phyloP scores from a whole-genome alignment of 345 rosid species.

The Bruguiera sexangula region DNA sequence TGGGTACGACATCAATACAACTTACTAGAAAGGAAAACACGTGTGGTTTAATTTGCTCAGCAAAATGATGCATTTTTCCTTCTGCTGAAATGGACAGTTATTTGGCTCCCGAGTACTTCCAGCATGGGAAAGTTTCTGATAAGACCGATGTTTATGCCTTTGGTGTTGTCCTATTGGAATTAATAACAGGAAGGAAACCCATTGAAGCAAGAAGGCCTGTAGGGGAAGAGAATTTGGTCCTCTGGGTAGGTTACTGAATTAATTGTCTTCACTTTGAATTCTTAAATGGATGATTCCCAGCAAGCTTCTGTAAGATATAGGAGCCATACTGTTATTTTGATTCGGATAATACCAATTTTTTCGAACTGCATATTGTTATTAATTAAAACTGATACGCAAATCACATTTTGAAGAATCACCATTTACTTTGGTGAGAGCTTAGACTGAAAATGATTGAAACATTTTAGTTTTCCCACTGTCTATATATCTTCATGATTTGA shows the following conservation, averaged over 20 bases:
- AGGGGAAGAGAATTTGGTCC: conserved; percentile 90
- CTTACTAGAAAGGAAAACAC: background rate
- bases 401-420: conserved; percentile 8
- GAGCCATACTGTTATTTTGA: conserved; percentile 12
- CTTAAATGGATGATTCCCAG: conserved; percentile 18
- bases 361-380: background rate
- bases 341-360: conserved; percentile 8
- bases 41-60: background rate
- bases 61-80: background rate
- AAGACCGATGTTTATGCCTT: conserved; percentile 95
- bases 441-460: background rate
- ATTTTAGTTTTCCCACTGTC: no score
- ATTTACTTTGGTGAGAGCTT: conserved; percentile 7
- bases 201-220: conserved; percentile 71
- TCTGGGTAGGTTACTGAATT: conserved; percentile 67
- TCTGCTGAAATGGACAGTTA: conserved; percentile 45
- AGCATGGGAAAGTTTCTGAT: conserved; percentile 90
- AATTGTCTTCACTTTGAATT: conserved; percentile 24
- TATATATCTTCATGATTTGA: no score
- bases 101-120: conserved; percentile 95
- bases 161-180: conserved; percentile 87
- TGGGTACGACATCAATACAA: conserved; percentile 50
- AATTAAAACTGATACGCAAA: background rate
- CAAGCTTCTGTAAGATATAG: conserved; percentile 1
- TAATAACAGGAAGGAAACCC: conserved; percentile 83